Percentiles rank a stretch among this genome's conserved stretches.
phyloP scores from a whole-genome alignment of 2,329 filamentous ascomycete species.

The Pseudovirgaria hyperparasitica region DNA sequence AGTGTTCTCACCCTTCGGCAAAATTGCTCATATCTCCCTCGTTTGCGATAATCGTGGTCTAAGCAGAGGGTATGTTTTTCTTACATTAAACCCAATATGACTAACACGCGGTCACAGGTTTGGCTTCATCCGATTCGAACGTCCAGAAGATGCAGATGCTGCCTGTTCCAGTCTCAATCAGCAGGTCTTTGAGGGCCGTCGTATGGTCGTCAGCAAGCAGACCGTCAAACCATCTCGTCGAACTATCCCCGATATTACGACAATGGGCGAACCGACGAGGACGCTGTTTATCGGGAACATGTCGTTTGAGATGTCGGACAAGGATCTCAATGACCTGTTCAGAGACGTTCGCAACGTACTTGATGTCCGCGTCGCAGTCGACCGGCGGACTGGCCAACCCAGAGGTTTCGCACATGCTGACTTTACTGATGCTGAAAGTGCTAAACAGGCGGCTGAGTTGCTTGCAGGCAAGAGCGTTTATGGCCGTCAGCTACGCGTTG shows the following conservation, averaged over 20 bases:
- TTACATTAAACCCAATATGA: background rate
- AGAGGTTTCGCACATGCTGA: conserved; percentile 78
- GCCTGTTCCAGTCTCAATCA: conserved; percentile 48
- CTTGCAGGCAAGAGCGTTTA: conserved; percentile 49
- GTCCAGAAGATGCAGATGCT: conserved; percentile 36
- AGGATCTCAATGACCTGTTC: conserved; percentile 70
- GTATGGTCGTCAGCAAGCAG: conserved; percentile 36
- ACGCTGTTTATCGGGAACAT: conserved; percentile 79
- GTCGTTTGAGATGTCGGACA: conserved; percentile 73
- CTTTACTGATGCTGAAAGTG: conserved; percentile 56
- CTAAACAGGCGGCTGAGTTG: conserved; percentile 44
- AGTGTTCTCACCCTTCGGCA: conserved; percentile 47
- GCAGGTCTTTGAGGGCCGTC: conserved; percentile 50
- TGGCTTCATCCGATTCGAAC: conserved; percentile 51
- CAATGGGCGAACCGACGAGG: conserved; percentile 38
- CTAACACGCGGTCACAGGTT: conserved; percentile 36
- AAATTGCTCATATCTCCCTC: conserved; percentile 39
- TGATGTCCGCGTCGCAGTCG: conserved; percentile 72
- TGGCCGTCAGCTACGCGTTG: conserved; percentile 51
- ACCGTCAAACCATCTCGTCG: conserved; percentile 1
- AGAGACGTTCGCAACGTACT: conserved; percentile 53
- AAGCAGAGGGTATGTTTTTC: conserved; percentile 50
- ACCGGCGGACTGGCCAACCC: conserved; percentile 66
- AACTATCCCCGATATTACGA: conserved; percentile 3
- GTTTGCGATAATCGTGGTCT: conserved; percentile 49